Percentiles rank a stretch among this genome's conserved stretches.
These are phyloP conservation scores for Dictyostelium discoideum DNA, from an alignment of 78 protist genomes.

Conservation along the genomic window DNA sequence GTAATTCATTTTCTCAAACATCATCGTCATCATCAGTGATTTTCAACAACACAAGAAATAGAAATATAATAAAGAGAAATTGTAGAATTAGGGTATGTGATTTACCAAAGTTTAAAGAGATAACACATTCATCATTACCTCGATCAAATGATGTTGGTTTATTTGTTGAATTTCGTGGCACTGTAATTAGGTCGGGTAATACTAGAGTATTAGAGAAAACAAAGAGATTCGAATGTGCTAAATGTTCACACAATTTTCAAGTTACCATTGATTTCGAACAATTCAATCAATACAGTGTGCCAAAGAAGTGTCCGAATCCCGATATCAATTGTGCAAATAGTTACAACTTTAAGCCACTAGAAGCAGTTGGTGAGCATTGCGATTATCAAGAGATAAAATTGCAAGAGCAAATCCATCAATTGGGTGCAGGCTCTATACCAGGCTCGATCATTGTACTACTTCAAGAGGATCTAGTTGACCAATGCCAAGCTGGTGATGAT, in stretches of 20 bases:
- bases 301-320: slow-evolving; percentile 66
- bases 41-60: background rate
- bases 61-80: slow-evolving; percentile 12
- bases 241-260: slow-evolving; percentile 23
- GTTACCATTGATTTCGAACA: slow-evolving; percentile 53
- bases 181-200: slow-evolving; percentile 37
- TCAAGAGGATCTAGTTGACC: slow-evolving; percentile 93
- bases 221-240: slow-evolving; percentile 20
- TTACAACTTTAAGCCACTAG: background rate
- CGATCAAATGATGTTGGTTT: slow-evolving; percentile 35
- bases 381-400: slow-evolving; percentile 85
- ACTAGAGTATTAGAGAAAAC: slow-evolving; percentile 37
- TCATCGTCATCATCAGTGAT: background rate
- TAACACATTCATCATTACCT: slow-evolving; percentile 36
- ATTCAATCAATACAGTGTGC: slow-evolving; percentile 20
- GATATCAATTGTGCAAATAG: background rate
- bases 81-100: slow-evolving; percentile 46
- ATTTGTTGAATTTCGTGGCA: slow-evolving; percentile 67
- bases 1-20: background rate
- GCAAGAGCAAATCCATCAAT: slow-evolving; percentile 91
- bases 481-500: slow-evolving; percentile 96
- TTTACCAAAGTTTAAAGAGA: slow-evolving; percentile 48
- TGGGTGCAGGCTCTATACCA: slow-evolving; percentile 93
- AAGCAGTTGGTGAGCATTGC: slow-evolving; percentile 7
- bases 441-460: slow-evolving; percentile 89